phyloP scores from a whole-genome alignment of 306 rosid species.

The Benincasa hispida region DNA sequence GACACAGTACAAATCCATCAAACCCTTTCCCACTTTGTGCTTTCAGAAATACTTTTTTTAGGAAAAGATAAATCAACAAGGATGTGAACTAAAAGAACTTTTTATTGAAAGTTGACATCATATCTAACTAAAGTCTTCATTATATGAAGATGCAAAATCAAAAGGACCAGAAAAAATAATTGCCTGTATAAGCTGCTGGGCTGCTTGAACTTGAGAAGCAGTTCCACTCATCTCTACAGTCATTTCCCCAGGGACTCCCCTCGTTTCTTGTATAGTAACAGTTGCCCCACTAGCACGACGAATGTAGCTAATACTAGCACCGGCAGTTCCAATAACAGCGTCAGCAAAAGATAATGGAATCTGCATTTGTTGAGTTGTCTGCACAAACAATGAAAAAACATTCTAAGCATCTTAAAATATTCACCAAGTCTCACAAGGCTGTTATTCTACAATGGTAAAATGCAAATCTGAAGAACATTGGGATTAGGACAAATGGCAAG shows the following conservation, averaged over 20 bases:
- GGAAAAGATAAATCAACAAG: no score
- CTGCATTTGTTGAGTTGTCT: conserved; percentile 92
- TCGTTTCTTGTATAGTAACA: conserved; percentile 85
- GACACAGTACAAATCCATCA: not conserved
- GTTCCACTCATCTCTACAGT: conserved; percentile 95
- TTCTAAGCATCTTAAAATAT: not conserved
- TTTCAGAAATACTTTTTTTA: no score
- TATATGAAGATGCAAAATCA: not conserved
- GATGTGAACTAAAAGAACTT: not conserved
- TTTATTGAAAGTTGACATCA: not conserved
- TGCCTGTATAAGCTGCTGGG: conserved; percentile 95
- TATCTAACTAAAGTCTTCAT: not conserved
- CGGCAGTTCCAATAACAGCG: conserved; percentile 95
- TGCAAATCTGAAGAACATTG: not conserved
- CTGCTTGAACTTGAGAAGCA: conserved; percentile 89
- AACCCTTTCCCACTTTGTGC: not conserved
- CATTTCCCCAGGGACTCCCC: conserved; percentile 99
- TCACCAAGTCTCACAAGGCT: not conserved
- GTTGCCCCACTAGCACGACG: conserved; percentile 96
- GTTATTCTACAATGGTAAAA: not conserved
- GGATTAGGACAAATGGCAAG: not conserved
- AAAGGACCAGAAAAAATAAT: conserved; percentile 14
- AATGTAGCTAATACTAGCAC: conserved; percentile 88
- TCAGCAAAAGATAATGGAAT: conserved; percentile 90
- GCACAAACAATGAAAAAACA: conserved; percentile 20